Base-by-base conservation (phyloP, 495 filamentous ascomycete genomes). In the Amniculicola lignicola region DNA sequence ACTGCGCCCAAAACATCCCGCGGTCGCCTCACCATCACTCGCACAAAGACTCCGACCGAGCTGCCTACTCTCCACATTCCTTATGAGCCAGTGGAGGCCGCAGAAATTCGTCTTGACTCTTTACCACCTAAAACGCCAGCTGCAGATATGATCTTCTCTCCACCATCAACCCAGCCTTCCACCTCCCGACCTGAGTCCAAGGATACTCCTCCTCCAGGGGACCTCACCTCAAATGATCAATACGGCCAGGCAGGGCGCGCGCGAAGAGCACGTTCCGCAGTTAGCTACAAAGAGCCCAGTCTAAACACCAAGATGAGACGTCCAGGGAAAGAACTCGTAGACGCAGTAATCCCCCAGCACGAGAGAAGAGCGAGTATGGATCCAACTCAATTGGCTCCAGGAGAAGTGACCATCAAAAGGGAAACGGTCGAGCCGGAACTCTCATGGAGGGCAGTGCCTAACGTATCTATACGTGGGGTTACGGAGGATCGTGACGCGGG, bases 281-380 rank as follows among this genome's bases (percentile, higher is more conserved):
- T 74, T 29, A 74, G 65, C 65, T 74, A 74, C 44, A 67, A 71
- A 22, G 72, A 74, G 51, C 72, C 72, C 11, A 69, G 51, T 36
- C 52, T 73, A 23, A 61, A 57, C 27, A 55, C 51, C 5, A 74
- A 74, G 44, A 71, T 74, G 67, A 62, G 71, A n/a, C 66, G 71
- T 14, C 69, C 71, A 1, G 50, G 31, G 14, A 70, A 74, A 54
- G 55, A 70, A 31, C 55, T 72, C 28, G 66, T 67, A 11, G 70
- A 71, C 57, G 71, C 71, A 4, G 57, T 74, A 7, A 59, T 29
- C 11, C 56, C 61, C 4, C 49, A 61, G 7, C 41, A 55, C 18
- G 59, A 59, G 3, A 49, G 59, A 16, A 57, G 50, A 40, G 59
- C 47, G 18, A 66, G 66, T 44, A 49, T 33, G 16, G 45, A 65